phyloP scores from a whole-genome alignment of 2,329 filamentous ascomycete species.

The Elsinoe batatas region DNA sequence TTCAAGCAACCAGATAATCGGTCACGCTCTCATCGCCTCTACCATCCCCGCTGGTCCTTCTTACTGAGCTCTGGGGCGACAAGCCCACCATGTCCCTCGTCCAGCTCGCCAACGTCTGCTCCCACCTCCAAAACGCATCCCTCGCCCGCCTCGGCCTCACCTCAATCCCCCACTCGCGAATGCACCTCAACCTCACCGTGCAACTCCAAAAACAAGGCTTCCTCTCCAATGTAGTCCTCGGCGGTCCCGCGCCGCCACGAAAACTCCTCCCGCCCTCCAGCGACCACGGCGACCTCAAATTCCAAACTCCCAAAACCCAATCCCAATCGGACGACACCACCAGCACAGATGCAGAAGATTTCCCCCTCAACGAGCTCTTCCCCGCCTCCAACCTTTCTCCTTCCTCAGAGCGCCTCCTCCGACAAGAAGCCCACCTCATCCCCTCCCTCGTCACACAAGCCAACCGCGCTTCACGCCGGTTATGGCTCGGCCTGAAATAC shows the following conservation, averaged over 20 bases:
- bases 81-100: constrained; percentile 55
- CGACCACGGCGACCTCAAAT: background rate
- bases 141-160: constrained; percentile 76
- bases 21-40: too few relatives aligned
- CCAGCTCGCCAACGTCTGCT: constrained; percentile 71
- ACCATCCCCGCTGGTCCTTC: too few relatives aligned
- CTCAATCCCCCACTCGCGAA: constrained; percentile 68
- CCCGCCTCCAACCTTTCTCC: constrained; percentile 13
- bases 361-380: constrained; percentile 11
- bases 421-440: constrained; percentile 6
- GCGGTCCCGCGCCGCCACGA: constrained; percentile 45
- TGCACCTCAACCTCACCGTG: constrained; percentile 65
- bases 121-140: constrained; percentile 82
- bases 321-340: background rate
- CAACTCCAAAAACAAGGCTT: constrained; percentile 76
- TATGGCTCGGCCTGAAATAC: constrained; percentile 91
- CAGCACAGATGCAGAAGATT: background rate
- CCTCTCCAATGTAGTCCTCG: constrained; percentile 68
- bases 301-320: background rate
- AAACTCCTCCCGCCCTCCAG: constrained; percentile 22
- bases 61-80: background rate
- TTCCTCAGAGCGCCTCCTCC: background rate
- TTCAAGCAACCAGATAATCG: background rate
- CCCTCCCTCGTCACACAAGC: constrained; percentile 24
- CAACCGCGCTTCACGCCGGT: constrained; percentile 63